phyloP scores from a whole-genome alignment of 2,329 filamentous ascomycete species.

The Diaporthe sp. region DNA sequence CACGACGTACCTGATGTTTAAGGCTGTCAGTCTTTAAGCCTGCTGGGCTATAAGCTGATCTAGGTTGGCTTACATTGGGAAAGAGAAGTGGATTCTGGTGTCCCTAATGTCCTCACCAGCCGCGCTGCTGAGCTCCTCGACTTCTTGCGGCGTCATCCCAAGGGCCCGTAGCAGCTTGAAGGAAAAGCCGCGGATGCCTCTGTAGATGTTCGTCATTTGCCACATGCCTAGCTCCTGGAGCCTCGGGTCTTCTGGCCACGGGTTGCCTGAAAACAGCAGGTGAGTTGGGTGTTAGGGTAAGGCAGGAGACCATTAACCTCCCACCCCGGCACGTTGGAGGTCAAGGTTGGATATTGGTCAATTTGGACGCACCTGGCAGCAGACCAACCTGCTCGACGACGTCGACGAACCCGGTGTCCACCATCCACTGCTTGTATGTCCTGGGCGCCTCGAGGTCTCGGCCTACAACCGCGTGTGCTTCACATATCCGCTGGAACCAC shows the following conservation, averaged over 20 bases:
- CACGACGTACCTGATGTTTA: background rate
- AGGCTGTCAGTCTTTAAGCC: background rate
- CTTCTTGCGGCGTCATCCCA: background rate
- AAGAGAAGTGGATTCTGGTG: background rate
- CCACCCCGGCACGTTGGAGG: background rate
- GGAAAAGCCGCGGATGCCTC: background rate
- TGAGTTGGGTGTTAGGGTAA: background rate
- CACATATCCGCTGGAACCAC: background rate
- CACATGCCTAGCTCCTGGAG: background rate
- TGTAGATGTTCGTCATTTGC: background rate
- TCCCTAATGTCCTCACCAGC: background rate
- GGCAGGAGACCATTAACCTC: background rate
- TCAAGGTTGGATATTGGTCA: too few relatives aligned
- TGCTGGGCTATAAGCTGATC: too few relatives aligned
- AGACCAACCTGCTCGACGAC: background rate
- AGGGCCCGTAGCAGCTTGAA: background rate
- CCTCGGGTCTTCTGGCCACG: background rate
- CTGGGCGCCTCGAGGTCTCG: background rate
- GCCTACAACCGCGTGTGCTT: background rate
- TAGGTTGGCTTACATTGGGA: background rate
- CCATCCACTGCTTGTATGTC: background rate
- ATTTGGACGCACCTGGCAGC: constrained; percentile 2
- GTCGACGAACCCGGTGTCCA: background rate
- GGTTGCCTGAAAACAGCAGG: background rate
- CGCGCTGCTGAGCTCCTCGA: background rate